These are phyloP conservation scores for Alternaria ethzedia DNA, from an alignment of 2,329 filamentous ascomycete genomes.

Conservation along the genomic window DNA sequence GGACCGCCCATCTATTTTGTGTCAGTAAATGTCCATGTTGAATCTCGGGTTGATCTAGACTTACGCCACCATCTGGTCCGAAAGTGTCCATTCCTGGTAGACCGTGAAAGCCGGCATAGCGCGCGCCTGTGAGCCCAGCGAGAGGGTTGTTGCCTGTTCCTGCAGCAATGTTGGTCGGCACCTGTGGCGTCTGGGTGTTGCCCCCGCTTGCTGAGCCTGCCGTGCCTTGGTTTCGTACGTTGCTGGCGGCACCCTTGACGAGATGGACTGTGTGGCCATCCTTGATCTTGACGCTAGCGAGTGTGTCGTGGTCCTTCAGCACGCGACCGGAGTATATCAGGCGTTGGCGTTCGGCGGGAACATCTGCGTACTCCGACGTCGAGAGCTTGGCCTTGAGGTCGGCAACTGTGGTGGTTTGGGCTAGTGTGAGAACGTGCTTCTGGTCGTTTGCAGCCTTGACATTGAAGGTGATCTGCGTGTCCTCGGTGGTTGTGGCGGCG, in stretches of 20 bases:
- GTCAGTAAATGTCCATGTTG: slow-evolving; percentile 22
- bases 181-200: slow-evolving; percentile 63
- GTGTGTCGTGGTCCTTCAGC: slow-evolving; percentile 89
- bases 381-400: slow-evolving; percentile 92
- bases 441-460: slow-evolving; percentile 95
- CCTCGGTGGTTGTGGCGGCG: slow-evolving; percentile 60
- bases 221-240: slow-evolving; percentile 63
- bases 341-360: slow-evolving; percentile 86
- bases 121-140: slow-evolving; percentile 86
- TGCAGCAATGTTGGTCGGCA: slow-evolving; percentile 79
- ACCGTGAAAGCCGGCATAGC: slow-evolving; percentile 90
- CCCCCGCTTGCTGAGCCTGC: slow-evolving; percentile 42
- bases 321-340: slow-evolving; percentile 97
- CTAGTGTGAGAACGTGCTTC: slow-evolving; percentile 82
- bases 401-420: slow-evolving; percentile 75
- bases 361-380: slow-evolving; percentile 79
- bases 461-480: slow-evolving; percentile 89
- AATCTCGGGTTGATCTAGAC: slow-evolving; percentile 48
- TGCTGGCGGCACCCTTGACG: slow-evolving; percentile 95
- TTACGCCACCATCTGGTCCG: slow-evolving; percentile 90
- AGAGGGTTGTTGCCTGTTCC: slow-evolving; percentile 84
- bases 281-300: slow-evolving; percentile 92
- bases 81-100: slow-evolving; percentile 88
- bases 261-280: slow-evolving; percentile 93
- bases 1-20: slow-evolving; percentile 83